phyloP scores from a whole-genome alignment of 2,329 filamentous ascomycete species.

The Alternaria ventricosa region DNA sequence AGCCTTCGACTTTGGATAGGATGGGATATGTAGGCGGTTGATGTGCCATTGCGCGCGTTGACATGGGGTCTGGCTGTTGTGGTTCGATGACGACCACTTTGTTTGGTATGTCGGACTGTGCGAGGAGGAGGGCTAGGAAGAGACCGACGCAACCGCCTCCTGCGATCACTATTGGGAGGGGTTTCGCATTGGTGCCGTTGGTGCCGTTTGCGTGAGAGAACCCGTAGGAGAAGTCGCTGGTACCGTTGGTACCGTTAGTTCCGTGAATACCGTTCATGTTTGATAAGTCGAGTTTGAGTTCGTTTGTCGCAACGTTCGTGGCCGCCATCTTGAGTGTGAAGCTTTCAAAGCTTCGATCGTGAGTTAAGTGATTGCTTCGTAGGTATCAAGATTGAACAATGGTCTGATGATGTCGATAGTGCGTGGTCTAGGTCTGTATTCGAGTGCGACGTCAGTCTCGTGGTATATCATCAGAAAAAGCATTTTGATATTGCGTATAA shows the following conservation, averaged over 20 bases:
- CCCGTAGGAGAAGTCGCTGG: not conserved
- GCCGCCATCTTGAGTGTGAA: not conserved
- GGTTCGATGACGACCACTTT: conserved; percentile 45
- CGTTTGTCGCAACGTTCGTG: not conserved
- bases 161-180: conserved; percentile 44
- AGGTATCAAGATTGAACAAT: not conserved
- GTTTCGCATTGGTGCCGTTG: not conserved
- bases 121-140: conserved; percentile 50
- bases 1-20: conserved; percentile 43
- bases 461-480: accelerated
- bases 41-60: conserved; percentile 53
- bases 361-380: not conserved
- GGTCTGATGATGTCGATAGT: too few relatives aligned
- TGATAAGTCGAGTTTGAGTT: not conserved
- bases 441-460: accelerated
- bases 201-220: not conserved
- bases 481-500: not conserved
- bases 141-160: conserved; percentile 52
- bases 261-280: not conserved
- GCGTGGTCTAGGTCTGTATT: too few relatives aligned
- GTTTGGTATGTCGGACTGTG: conserved; percentile 42
- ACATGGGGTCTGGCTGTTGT: conserved; percentile 27
- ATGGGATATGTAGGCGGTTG: conserved; percentile 51
- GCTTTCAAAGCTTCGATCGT: not conserved
- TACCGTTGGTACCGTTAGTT: not conserved